Evolutionary conservation across 768 basidiomycete genomes (phyloP), one percentile per base, ranked within the genome.

Genomic region (Leccinum rimulosum): DNA sequence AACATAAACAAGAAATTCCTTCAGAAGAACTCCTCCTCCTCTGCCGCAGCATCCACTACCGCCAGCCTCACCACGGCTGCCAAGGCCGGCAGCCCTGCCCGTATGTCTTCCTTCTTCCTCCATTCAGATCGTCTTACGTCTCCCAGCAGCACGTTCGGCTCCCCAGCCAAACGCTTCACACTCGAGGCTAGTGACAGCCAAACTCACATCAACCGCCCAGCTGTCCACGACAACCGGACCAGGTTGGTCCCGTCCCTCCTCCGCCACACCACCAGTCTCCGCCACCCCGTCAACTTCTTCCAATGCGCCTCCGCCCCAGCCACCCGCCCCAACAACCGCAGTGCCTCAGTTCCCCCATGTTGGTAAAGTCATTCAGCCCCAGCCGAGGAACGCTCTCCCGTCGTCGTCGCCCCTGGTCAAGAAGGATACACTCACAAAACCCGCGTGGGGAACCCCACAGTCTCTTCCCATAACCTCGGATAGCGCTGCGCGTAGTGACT

Each of bases 1-100:
- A 94, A 93, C 70, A 93, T 98, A 74, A 96, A 93, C 79, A 96
- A 95, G 84, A 93, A 92, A 75, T 98, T 98, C 74, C 79, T 98
- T 47, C 91, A 94, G 78, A 96, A 95, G 82, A 89, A 88, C 56
- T 85, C 85, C 6, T 73, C 86, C 47, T 77, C 84, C 45, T 79
- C 85, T 27, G 74, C 77, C 50, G 70, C 84, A 27, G 67, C 78
- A 36, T 75, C 83, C 19, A 66, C 77, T 52, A 75, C 80, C 28
- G 74, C 82, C 22, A 70, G 72, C 52, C 77, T 80, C 33, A 69
- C 77, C 50, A 51, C 59, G 2, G 67, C 78, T 45, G 64, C 74
- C 58, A 90, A 86, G 74, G 61, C 81, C 10, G 83, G 81, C 33
- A 79, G 77, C 50, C 71, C 83, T 47, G 75, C 76, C 62, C 77